Evolutionary conservation across 2,329 filamentous ascomycete species (phyloP).

Genomic region (Polychaeton citri): DNA sequence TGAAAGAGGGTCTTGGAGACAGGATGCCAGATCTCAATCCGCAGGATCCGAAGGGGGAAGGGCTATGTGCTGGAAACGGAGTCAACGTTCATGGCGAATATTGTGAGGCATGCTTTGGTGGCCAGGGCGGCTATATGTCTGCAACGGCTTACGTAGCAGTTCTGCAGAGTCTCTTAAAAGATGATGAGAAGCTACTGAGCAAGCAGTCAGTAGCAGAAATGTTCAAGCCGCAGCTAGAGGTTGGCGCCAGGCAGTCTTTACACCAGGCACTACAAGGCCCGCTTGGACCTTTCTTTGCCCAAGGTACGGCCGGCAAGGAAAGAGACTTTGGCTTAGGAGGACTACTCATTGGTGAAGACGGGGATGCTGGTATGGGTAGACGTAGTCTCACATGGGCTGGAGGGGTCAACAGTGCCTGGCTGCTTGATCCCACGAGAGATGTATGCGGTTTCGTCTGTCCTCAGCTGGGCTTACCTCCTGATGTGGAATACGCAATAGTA

Average conservation of each 20-base stretch:
- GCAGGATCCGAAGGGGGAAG: slow-evolving; percentile 9
- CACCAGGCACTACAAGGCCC: slow-evolving; percentile 17
- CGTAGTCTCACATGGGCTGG: too few relatives aligned
- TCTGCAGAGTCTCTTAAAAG: slow-evolving; percentile 32
- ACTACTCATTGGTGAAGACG: too few relatives aligned
- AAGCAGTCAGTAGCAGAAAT: slow-evolving; percentile 29
- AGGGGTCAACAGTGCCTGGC: too few relatives aligned
- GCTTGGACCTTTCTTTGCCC: slow-evolving; percentile 20
- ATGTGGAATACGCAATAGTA: too few relatives aligned
- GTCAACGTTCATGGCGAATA: too few relatives aligned
- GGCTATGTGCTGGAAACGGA: slow-evolving; percentile 11
- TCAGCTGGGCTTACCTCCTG: too few relatives aligned
- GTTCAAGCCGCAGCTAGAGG: slow-evolving; percentile 34
- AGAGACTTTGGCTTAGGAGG: too few relatives aligned
- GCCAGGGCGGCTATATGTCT: slow-evolving; percentile 18
- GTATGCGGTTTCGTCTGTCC: too few relatives aligned
- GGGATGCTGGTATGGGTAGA: too few relatives aligned
- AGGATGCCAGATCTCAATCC: slow-evolving; percentile 10
- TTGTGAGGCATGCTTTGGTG: slow-evolving; percentile 23
- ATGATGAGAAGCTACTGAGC: slow-evolving; percentile 37
- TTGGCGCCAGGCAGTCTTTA: slow-evolving; percentile 12
- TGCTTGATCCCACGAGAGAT: too few relatives aligned
- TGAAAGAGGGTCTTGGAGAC: slow-evolving; percentile 5
- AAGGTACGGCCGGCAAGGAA: too few relatives aligned
- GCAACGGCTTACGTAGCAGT: slow-evolving; percentile 32